These are phyloP conservation scores for Chytridium lagenaria DNA, from an alignment of 371 early-diverging fungal species.

Conservation along the genomic window DNA sequence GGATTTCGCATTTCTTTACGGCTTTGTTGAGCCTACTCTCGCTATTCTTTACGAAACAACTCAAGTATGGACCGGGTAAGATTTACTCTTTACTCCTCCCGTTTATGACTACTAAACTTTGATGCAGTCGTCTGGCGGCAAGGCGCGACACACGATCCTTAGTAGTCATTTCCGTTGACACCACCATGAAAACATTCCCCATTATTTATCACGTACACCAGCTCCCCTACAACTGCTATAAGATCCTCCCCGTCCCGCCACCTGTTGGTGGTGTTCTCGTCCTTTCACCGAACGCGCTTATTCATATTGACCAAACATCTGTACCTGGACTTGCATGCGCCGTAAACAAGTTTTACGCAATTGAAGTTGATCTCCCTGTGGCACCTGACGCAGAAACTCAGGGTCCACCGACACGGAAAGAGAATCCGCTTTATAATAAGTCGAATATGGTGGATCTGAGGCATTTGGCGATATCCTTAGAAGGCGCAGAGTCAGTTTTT, in stretches of 20 bases:
- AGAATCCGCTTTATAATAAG: constrained; percentile 46
- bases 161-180: constrained; percentile 86
- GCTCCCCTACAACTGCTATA: constrained; percentile 83
- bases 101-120: not conserved
- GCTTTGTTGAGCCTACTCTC: constrained; percentile 92
- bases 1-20: constrained; percentile 88
- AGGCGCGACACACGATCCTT: constrained; percentile 80
- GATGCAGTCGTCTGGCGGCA: constrained; percentile 65
- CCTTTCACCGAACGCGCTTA: constrained; percentile 76
- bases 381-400: constrained; percentile 39
- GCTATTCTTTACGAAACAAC: constrained; percentile 86
- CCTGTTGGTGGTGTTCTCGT: constrained; percentile 90
- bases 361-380: constrained; percentile 43
- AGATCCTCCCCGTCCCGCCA: constrained; percentile 76
- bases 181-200: constrained; percentile 74
- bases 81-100: not conserved
- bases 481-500: constrained; percentile 39
- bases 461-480: constrained; percentile 49
- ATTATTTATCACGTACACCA: constrained; percentile 78
- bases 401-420: constrained; percentile 29
- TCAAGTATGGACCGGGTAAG: constrained; percentile 90
- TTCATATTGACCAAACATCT: constrained; percentile 87
- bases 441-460: constrained; percentile 43
- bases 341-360: constrained; percentile 67
- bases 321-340: constrained; percentile 73